Base-by-base conservation (phyloP, 2,329 filamentous ascomycete genomes). In the Fusarium chlamydosporum region DNA sequence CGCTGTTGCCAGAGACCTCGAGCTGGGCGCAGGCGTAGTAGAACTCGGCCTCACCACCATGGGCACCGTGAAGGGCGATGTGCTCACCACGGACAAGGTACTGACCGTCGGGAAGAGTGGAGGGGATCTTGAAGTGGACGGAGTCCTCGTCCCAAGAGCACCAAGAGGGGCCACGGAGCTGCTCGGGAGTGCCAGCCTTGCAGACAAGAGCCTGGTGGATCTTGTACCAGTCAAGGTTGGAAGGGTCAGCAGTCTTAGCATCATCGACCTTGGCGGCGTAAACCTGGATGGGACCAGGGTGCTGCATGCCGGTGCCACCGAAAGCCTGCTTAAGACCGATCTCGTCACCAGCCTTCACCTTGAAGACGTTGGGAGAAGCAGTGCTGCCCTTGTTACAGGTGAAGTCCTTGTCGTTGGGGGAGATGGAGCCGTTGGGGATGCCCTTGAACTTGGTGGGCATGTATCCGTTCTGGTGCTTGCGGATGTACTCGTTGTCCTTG, bases 1-100 rank as follows among this genome's bases (percentile, higher is more conserved):
- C 58, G n/a, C 58, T 61, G 56, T 61, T 61, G 4, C 67, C 67
- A n/a, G 60, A 26, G 8, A 71, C 57, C 45, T 68, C 51, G 1
- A 71, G n/a, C 23, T 71, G 68, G 3, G 67, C 68, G 11, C 68
- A 71, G 16, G 68, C 68, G 23, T 70, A 71, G 56, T 55, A 71
- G 31, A 71, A 71, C 54, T 71, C 68, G 9, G 67, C 68, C 46
- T 71, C 13, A 4, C 68, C 67, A 2, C 3, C 45, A 27, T 71
- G 68, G 13, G 68, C 68, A 15, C 68, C 68, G 34, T 71, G 68
- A 2, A 71, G 67, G 42, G 20, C 68, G 15, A 71, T 71, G 23
- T 71, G 68, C 43, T 71, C 68, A 34, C 56, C 68, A 6, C 68
- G 67, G 54, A 71, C 12, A 6, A 71, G 64, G 16, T 71, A 71